phyloP scores from a whole-genome alignment of 257 asterid genomes.

The Rubia yunnanensis region DNA sequence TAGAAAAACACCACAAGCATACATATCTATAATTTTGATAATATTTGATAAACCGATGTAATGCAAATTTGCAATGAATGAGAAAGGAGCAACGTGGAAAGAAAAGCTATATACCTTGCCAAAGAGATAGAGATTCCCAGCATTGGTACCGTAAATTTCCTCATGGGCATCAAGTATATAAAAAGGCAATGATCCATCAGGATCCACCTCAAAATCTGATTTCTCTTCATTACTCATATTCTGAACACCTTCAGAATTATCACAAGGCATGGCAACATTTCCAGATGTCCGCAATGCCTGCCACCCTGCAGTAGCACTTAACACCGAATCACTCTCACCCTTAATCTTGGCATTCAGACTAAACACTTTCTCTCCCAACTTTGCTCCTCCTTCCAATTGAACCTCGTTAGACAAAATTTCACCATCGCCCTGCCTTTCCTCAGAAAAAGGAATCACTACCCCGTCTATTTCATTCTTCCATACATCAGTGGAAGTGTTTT shows the following conservation, averaged over 20 bases:
- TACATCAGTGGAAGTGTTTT: slow-evolving; percentile 4
- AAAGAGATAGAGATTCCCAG: slow-evolving; percentile 74
- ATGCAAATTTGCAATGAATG: not conserved
- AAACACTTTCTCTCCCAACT: slow-evolving; percentile 38
- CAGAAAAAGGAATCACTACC: slow-evolving; percentile 16
- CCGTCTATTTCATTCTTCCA: slow-evolving; percentile 18
- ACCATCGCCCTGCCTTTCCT: slow-evolving; percentile 12
- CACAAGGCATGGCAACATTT: slow-evolving; percentile 22
- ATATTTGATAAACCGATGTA: not conserved
- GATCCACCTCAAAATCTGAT: slow-evolving; percentile 53
- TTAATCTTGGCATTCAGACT: slow-evolving; percentile 68
- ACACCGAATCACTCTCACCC: slow-evolving; percentile 44
- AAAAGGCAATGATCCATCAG: slow-evolving; percentile 77
- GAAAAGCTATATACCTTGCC: slow-evolving; percentile 59
- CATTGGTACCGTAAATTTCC: slow-evolving; percentile 65
- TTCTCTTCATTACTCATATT: slow-evolving; percentile 40
- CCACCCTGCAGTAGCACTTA: slow-evolving; percentile 81
- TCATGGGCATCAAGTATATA: slow-evolving; percentile 88
- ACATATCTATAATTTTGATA: no score
- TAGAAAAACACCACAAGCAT: not conserved
- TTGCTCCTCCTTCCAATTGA: slow-evolving; percentile 24
- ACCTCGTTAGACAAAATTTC: slow-evolving; percentile 22
- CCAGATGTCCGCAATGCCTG: slow-evolving; percentile 60
- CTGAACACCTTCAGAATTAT: slow-evolving; percentile 26
- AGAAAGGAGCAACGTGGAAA: slow-evolving; percentile 4